These are phyloP conservation scores for Fusarium temperatum DNA, from an alignment of 2,329 filamentous ascomycete genomes.

Conservation along the genomic window DNA sequence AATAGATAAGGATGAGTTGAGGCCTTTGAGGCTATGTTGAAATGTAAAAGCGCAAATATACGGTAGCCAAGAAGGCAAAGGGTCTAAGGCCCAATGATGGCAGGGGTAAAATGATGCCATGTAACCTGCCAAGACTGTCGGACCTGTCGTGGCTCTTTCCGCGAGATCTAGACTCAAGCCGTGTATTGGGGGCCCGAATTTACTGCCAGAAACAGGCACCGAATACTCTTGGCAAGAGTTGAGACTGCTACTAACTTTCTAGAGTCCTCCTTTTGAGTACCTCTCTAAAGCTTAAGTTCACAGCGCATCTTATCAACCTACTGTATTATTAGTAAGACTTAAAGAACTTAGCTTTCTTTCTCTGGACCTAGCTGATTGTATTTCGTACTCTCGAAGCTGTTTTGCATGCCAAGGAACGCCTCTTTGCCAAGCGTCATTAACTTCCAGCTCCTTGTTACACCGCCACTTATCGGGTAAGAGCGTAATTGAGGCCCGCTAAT, in stretches of 20 bases:
- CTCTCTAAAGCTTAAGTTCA: too few relatives aligned
- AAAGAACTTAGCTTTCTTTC: rapidly evolving
- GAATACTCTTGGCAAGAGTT: background rate
- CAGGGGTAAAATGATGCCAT: background rate
- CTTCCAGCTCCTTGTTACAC: too few relatives aligned
- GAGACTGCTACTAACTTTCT: too few relatives aligned
- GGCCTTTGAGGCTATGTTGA: background rate
- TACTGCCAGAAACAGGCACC: rapidly evolving
- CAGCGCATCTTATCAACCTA: too few relatives aligned
- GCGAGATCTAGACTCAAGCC: background rate
- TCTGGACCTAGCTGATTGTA: too few relatives aligned
- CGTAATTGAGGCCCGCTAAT: too few relatives aligned
- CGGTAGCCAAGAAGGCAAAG: background rate
- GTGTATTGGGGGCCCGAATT: background rate
- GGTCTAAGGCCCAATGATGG: background rate
- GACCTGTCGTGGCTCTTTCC: background rate
- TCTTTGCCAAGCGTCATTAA: too few relatives aligned
- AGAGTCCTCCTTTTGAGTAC: too few relatives aligned
- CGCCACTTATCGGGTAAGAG: too few relatives aligned
- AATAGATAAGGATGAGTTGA: background rate
- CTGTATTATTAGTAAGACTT: too few relatives aligned
- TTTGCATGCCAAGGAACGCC: too few relatives aligned
- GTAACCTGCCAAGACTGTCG: background rate
- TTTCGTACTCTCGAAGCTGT: too few relatives aligned
- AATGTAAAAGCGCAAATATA: background rate